Evolutionary conservation across 768 basidiomycete species (phyloP), one percentile per base, ranked within the genome.

Genomic region (Calocybe gangraenosa): DNA sequence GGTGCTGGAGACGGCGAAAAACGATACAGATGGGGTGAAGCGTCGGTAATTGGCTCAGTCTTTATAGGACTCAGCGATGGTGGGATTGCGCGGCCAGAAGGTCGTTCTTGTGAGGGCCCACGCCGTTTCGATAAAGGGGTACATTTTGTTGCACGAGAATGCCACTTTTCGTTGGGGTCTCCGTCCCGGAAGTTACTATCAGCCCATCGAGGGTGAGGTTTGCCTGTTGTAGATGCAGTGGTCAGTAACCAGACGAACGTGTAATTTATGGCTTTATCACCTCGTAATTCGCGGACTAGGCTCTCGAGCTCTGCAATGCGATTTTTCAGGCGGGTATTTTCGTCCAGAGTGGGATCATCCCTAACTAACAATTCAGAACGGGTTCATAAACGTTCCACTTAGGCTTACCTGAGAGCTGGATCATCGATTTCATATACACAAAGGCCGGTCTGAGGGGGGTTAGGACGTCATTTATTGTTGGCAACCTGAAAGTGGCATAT

Each of bases 371-470:
- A 11, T 44, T 44, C 42, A 51, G 31, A 43, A 28, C 14, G 17
- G 18, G 10, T 25, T 30, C 35, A 20, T 43, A 17, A 7, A 15
- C 13, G 19, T 14, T 38, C 19, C 40, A 22, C 21, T 30, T 32
- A 40, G 3, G 59, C 73, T 46, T 52, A 87, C 89, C 87, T 75
- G 30, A 87, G 66, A 8, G 85, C 82, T 11, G 88, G 88, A 65
- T 92, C 92, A 61, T 94, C 92, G 52, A 94, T 87, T 60, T 95
- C 92, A 55, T 95, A 95, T 0, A 95, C 91, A 62, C 92, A 95
- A 14, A 94, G 84, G 40, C 92, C 92, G 17, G 92, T 94, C 88
- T 92, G 47, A 39, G 21, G 13, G 14, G 38, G 6, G 23, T 13
- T 17, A 44, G 17, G 11, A 49, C 42, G 47, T 41, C 40, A 30